phyloP scores from a whole-genome alignment of 2,329 filamentous ascomycete species.

The Fusarium sp. region DNA sequence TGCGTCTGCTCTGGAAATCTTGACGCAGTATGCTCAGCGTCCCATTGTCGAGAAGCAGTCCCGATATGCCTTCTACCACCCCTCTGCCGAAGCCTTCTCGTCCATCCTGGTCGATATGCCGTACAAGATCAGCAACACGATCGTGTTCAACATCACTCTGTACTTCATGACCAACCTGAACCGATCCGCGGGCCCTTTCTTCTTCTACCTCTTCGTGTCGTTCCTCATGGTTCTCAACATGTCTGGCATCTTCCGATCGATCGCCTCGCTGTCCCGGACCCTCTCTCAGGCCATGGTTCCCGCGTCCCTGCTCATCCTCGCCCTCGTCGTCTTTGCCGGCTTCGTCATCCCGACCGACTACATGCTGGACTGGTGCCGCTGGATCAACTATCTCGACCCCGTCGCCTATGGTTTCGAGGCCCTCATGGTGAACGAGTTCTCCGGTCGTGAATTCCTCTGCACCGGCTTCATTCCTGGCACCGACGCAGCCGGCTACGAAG shows the following conservation, averaged over 20 bases:
- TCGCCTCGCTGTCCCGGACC: constrained; percentile 60
- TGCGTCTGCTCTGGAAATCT: constrained; percentile 49
- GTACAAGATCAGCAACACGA: constrained; percentile 51
- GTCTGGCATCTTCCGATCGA: constrained; percentile 67
- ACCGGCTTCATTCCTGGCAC: constrained; percentile 35
- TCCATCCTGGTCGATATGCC: constrained; percentile 56
- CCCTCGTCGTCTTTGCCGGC: constrained; percentile 56
- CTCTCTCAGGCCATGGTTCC: constrained; percentile 57
- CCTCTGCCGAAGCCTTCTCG: constrained; percentile 49
- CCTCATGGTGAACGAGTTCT: constrained; percentile 74
- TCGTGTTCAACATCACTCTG: constrained; percentile 56
- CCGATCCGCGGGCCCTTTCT: constrained; percentile 56
- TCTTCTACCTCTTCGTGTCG: constrained; percentile 57
- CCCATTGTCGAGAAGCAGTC: constrained; percentile 53
- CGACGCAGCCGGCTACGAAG: constrained; percentile 45
- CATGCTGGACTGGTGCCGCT: constrained; percentile 73
- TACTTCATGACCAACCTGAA: constrained; percentile 60
- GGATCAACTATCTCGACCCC: constrained; percentile 74
- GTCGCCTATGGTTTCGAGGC: constrained; percentile 73
- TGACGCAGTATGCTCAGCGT: constrained; percentile 51
- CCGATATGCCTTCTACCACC: constrained; percentile 53
- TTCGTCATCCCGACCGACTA: constrained; percentile 54
- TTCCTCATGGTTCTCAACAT: constrained; percentile 67
- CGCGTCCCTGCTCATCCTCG: constrained; percentile 51
- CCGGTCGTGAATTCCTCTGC: constrained; percentile 43